Percentiles rank a stretch among this genome's conserved stretches.
Conservation (phyloP, 1,139 yeast genomes). For the Diutina rugosa region DNA sequence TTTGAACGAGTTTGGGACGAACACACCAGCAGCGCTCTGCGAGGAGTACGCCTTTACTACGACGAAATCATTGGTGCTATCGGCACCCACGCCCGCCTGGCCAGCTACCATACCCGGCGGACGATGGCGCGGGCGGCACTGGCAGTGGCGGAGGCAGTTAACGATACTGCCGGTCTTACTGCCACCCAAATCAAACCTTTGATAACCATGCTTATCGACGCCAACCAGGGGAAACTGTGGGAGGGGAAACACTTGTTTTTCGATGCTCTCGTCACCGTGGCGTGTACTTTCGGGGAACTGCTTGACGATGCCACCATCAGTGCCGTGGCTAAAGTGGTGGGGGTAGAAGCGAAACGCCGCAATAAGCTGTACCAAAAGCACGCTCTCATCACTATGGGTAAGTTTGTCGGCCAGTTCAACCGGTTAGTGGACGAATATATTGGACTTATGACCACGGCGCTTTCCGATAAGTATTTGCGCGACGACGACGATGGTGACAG, state of each 20-base stretch:
- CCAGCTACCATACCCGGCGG: constrained; percentile 53
- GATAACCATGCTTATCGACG: constrained; percentile 26
- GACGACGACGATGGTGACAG: constrained; percentile 10
- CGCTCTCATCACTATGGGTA: constrained; percentile 37
- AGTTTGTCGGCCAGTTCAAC: constrained; percentile 3
- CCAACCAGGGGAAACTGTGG: constrained; percentile 78
- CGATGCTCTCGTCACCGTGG: constrained; percentile 53
- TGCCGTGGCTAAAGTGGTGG: constrained; percentile 29
- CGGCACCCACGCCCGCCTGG: constrained; percentile 37
- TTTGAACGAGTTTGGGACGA: constrained; percentile 73
- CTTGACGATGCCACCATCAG: constrained; percentile 15
- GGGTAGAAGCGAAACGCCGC: constrained; percentile 53
- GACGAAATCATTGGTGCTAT: constrained; percentile 54
- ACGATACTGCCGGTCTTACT: constrained; percentile 3
- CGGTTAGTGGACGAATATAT: constrained; percentile 23
- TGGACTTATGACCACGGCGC: constrained; percentile 19
- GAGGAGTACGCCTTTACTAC: constrained; percentile 58
- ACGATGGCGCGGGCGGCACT: constrained; percentile 63
- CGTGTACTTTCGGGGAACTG: constrained; percentile 28
- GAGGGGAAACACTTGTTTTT: constrained; percentile 71
- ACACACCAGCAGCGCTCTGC: constrained; percentile 59
- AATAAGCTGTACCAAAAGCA: constrained; percentile 52
- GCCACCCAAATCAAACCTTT: constrained; percentile 5
- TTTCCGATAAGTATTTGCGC: constrained; percentile 20
- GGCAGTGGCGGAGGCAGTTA: constrained; percentile 23